Evolutionary conservation across 2,329 filamentous ascomycete species (phyloP).

Genomic region (Epichloe festucae): DNA sequence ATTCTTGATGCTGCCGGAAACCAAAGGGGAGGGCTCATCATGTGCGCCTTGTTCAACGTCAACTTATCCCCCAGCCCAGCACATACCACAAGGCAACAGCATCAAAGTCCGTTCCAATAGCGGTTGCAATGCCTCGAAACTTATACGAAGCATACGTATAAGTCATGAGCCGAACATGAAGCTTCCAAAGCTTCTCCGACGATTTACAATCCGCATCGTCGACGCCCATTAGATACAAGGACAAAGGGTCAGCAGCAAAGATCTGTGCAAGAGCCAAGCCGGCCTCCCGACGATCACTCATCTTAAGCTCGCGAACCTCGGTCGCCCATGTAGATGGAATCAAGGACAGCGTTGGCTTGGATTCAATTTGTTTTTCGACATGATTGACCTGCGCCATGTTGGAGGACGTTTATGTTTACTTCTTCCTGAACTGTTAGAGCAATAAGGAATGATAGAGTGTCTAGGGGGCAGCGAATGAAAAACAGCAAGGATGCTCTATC

Average conservation of each 20-base stretch:
- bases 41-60: too few relatives aligned
- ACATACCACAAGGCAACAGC: slow-evolving; percentile 65
- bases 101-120: slow-evolving; percentile 63
- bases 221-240: slow-evolving; percentile 61
- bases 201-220: slow-evolving; percentile 51
- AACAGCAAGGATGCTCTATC: neutral
- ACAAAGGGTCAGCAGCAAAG: slow-evolving; percentile 63
- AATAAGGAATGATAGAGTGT: neutral
- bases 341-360: slow-evolving; percentile 26
- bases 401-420: slow-evolving; percentile 7
- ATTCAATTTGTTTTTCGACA: neutral
- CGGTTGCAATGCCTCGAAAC: slow-evolving; percentile 60
- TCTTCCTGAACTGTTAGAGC: slow-evolving; percentile 5
- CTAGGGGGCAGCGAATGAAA: neutral
- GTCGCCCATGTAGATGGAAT: slow-evolving; percentile 40
- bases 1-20: neutral
- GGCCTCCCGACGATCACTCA: slow-evolving; percentile 58
- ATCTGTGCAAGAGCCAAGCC: slow-evolving; percentile 62
- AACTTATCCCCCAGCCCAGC: neutral
- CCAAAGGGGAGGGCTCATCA: too few relatives aligned
- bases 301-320: slow-evolving; percentile 47
- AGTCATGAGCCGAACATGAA: slow-evolving; percentile 65
- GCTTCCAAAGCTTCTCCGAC: slow-evolving; percentile 57
- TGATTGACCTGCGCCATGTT: slow-evolving; percentile 5
- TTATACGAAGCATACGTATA: slow-evolving; percentile 67